A percentile compares a stretch with the other conserved stretches of the same genome.
These are phyloP conservation scores for Globisporangium abappressorium DNA, from an alignment of 352 stramenopile genomes.

Conservation along the genomic window DNA sequence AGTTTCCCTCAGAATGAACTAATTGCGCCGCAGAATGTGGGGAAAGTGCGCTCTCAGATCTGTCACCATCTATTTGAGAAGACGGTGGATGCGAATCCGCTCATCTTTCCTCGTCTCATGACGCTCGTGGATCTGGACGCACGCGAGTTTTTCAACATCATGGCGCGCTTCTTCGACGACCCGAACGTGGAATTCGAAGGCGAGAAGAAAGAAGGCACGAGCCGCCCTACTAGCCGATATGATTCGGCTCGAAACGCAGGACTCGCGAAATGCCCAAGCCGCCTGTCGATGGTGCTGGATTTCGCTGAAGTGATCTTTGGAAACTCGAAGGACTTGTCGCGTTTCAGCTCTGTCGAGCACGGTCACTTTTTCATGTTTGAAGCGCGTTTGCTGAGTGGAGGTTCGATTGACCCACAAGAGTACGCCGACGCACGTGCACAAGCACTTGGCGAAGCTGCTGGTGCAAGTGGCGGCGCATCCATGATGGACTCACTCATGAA, in stretches of 20 bases:
- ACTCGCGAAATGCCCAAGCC: slow-evolving; percentile 74
- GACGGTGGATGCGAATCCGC: slow-evolving; percentile 24
- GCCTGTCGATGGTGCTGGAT: slow-evolving; percentile 81
- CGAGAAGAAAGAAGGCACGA: slow-evolving; percentile 50
- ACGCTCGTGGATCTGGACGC: slow-evolving; percentile 76
- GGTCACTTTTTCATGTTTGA: slow-evolving; percentile 91
- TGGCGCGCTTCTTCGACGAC: slow-evolving; percentile 78
- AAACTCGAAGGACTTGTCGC: slow-evolving; percentile 26
- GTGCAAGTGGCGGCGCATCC: slow-evolving; percentile 34
- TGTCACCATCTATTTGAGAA: slow-evolving; percentile 87
- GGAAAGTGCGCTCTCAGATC: slow-evolving; percentile 73
- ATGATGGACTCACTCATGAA: slow-evolving; percentile 91
- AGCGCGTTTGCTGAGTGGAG: slow-evolving; percentile 77
- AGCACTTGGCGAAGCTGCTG: slow-evolving; percentile 45
- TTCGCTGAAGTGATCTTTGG: slow-evolving; percentile 81
- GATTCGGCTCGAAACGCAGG: slow-evolving; percentile 72
- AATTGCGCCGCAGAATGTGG: slow-evolving; percentile 61
- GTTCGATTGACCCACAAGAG: slow-evolving; percentile 77
- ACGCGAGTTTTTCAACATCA: slow-evolving; percentile 79
- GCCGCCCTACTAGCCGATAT: slow-evolving; percentile 62
- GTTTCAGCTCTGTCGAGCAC: slow-evolving; percentile 80
- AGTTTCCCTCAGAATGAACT: slow-evolving; percentile 86
- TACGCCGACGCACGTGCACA: slow-evolving; percentile 71
- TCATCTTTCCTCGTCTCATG: slow-evolving; percentile 80
- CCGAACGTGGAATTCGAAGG: slow-evolving; percentile 85